Evolutionary conservation across 768 basidiomycete genomes (phyloP).

Genomic region (Clitopilus hobsonii): DNA sequence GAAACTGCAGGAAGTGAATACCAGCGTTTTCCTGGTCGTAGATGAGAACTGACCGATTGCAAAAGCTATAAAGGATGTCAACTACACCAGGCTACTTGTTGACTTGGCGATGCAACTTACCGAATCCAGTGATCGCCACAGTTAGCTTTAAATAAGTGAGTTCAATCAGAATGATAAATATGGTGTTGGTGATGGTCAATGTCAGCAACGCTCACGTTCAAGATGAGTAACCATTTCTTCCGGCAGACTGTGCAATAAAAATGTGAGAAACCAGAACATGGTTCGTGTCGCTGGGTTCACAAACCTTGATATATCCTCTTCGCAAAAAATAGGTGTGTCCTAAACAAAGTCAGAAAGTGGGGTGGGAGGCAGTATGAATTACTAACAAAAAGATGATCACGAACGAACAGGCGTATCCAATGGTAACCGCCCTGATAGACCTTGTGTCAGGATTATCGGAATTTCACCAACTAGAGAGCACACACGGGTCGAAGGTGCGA

Average conservation of each 20-base stretch:
- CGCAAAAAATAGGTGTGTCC: background rate
- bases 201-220: background rate
- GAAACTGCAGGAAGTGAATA: too few species aligned
- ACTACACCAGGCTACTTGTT: too few species aligned
- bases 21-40: too few species aligned
- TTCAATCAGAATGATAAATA: too few species aligned
- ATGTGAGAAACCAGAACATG: background rate
- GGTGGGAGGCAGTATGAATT: background rate
- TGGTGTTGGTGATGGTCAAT: too few species aligned
- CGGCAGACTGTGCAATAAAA: background rate
- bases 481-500: background rate
- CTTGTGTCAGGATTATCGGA: background rate
- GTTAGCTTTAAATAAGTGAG: too few species aligned
- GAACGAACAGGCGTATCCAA: background rate
- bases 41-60: too few species aligned
- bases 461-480: background rate
- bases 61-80: too few species aligned
- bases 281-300: background rate
- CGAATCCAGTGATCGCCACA: too few species aligned
- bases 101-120: too few species aligned
- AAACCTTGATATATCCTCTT: background rate
- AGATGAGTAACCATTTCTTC: background rate
- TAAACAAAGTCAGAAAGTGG: background rate
- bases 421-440: background rate
- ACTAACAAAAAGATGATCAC: constrained; percentile 1